Evolutionary conservation across 176 grass and related monocot genomes (phyloP), one percentile per base, ranked within the genome.

Genomic region (Aegilops longissima): DNA sequence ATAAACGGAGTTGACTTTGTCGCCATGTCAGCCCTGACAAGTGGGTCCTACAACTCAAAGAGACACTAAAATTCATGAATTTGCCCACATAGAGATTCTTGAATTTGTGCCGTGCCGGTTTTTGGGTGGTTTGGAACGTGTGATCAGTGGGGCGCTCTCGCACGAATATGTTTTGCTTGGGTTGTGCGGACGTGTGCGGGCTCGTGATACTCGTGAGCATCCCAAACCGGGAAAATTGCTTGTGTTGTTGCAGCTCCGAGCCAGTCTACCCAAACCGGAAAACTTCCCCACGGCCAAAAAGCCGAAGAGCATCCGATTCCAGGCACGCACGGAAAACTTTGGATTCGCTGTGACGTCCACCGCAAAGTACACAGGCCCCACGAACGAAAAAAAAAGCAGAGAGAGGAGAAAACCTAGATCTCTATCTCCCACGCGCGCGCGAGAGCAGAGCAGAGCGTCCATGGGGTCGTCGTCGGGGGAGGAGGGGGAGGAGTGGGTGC

Each of bases 401-500:
- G 14, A 2, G 12, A 14, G 36, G 9, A 3, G 25, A 65, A 7
- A 34, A 82, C 44, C 80, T 73, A 83, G 68, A 83, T 83, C 68
- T 81, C 45, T 56, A 9, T 12, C 61, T 12, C 61, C 5, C 72
- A 9, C 44, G 52, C n/a, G 54, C 39, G 23, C 13, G 12, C 47
- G 51, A 54, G 51, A 18, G 51, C 51, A 6, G 51, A 44, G 51
- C 51, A 17, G 51, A 44, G 70, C 8, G 5, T 24, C 61, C 63
- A 80, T 82, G 86, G 31, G 45, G 58, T 49, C 87, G 72, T 68
- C 81, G 33, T 78, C 66, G 47, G 13, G 2, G 42, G 44, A 20
- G 40, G 76, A 59, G 6, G 83, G 79, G 36, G 83, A 73, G 40
- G 66, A 82, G 14, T 84, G 92, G 79, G 42, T 95, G 27, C 93